These are phyloP conservation scores for Diaporthe citri DNA, from an alignment of 2,329 filamentous ascomycete species.

Conservation along the genomic window DNA sequence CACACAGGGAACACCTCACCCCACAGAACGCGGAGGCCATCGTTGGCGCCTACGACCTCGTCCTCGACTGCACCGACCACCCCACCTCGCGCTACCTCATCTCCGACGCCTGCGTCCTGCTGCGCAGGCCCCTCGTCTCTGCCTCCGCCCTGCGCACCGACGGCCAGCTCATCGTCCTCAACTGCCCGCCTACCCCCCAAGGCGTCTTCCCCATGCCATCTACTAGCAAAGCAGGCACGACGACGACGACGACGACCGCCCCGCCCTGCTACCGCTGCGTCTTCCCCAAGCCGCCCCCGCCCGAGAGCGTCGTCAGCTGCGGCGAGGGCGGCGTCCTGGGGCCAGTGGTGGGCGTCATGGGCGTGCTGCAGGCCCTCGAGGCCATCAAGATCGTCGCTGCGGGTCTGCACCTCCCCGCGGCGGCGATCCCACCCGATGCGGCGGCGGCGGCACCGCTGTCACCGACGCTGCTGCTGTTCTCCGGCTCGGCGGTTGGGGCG, in stretches of 20 bases:
- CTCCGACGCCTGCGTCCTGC: conserved; percentile 87
- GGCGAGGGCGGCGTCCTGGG: conserved; percentile 94
- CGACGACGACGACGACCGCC: conserved; percentile 51
- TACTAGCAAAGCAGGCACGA: neutral
- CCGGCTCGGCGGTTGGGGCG: conserved; percentile 48
- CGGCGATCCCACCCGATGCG: neutral
- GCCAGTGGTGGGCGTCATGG: conserved; percentile 93
- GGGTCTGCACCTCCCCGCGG: conserved; percentile 42
- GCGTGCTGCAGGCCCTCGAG: conserved; percentile 90
- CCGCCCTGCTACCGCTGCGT: conserved; percentile 95
- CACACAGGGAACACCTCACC: conserved; percentile 74
- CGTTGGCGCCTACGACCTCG: conserved; percentile 80
- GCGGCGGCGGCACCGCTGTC: conserved; percentile 39
- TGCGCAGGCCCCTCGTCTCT: conserved; percentile 84
- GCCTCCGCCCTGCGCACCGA: conserved; percentile 91
- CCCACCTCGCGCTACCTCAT: conserved; percentile 93
- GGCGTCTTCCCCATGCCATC: conserved; percentile 58
- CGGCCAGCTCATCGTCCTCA: conserved; percentile 90
- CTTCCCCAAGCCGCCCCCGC: conserved; percentile 88
- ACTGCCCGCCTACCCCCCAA: conserved; percentile 77
- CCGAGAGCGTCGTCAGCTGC: conserved; percentile 85
- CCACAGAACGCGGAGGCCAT: conserved; percentile 76
- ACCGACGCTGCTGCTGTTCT: conserved; percentile 61
- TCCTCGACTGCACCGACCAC: conserved; percentile 96
- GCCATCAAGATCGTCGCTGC: conserved; percentile 82